Evolutionary conservation across 257 asterid species (phyloP).

Genomic region (Solanum neorickii): DNA sequence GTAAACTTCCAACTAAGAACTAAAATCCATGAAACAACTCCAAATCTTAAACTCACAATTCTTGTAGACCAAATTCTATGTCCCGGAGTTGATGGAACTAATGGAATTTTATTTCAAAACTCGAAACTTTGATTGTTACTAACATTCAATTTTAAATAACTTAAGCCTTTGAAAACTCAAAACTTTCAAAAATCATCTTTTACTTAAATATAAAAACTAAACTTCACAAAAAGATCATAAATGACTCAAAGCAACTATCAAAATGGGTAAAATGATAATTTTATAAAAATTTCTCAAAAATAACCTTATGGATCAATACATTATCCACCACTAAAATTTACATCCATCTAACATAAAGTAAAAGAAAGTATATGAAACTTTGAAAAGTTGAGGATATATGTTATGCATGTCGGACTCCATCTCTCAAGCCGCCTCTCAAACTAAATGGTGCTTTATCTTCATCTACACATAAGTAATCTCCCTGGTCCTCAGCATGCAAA

Average conservation of each 20-base stretch:
- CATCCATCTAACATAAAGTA: neutral
- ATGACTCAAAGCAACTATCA: neutral
- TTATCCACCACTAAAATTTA: neutral
- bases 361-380: neutral
- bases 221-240: neutral
- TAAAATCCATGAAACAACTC: neutral
- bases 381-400: too few species aligned
- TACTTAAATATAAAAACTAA: too few species aligned
- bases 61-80: too few species aligned
- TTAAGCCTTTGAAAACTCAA: neutral
- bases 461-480: too few species aligned
- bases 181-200: too few species aligned
- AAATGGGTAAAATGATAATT: too few species aligned
- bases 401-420: neutral
- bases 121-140: neutral
- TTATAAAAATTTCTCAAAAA: neutral
- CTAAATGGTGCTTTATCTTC: neutral
- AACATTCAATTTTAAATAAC: too few species aligned
- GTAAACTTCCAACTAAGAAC: neutral
- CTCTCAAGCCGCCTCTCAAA: neutral
- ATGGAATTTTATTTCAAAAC: too few species aligned
- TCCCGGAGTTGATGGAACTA: too few species aligned
- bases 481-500: too few species aligned
- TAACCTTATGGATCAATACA: too few species aligned
- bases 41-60: neutral